Evolutionary conservation across 345 rosid species (phyloP), one percentile per base, ranked within the genome.

Genomic region (Arabis hirsuta): DNA sequence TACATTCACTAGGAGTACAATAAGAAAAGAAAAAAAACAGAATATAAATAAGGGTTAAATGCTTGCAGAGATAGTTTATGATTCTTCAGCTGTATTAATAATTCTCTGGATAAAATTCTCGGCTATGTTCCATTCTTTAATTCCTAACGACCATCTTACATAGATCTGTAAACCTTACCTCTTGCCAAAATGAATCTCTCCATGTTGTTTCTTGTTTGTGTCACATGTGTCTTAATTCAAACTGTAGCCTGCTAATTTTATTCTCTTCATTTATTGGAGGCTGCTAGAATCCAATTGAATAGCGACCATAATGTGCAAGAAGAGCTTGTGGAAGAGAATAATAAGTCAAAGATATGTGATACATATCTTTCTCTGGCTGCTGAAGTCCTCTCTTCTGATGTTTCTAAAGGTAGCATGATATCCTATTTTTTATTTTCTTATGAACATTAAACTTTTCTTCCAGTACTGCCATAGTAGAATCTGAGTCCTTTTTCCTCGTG

Each of bases 321-420:
- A 41, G 84, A 80, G 76, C 55, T 79, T 41, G 73, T 84, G 32
- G 95, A 80, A 82, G 88, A 71, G 61, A 90, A 83, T 16, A 79
- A 81, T 64, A 83, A 65, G 79, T 60, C 82, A 57, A 74, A 79
- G 60, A 86, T 83, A 47, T 82, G 86, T 74, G 80, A 82, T 58
- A 80, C 50, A 72, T 94, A 85, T 82, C 86, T 91, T 53, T 70
- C 81, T 76, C 85, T 76, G 69, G 96, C 88, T 75, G 84, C 83
- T 43, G 77, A 78, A 13, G 46, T 66, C 69, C 85, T 90, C 50
- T 69, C 82, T 47, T 76, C 87, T 59, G 67, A 72, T 60, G 81
- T 78, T 71, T 60, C 73, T 56, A 55, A 69, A 81, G 97, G 98
- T 88, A 83, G 41, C 48, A 60, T 67, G 22, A 12, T 78, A 51